Conservation (phyloP, 768 basidiomycete genomes). For the Grammothele lineata region DNA sequence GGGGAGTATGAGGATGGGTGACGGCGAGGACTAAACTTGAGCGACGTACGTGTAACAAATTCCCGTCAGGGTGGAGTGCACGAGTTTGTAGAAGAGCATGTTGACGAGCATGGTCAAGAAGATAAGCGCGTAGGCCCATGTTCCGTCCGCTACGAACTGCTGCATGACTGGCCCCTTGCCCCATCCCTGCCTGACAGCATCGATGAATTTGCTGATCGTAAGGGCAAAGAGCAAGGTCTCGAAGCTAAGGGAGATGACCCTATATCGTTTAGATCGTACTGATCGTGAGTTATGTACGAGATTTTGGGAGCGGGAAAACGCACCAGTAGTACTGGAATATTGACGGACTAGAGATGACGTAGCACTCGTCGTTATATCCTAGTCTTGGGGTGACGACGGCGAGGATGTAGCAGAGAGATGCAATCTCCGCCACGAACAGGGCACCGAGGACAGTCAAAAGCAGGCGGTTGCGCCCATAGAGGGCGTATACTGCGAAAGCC, state of each 20-base stretch:
- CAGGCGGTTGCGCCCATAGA: conserved; percentile 15
- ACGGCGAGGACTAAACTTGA: not conserved
- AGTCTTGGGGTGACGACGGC: conserved; percentile 19
- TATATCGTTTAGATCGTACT: not conserved
- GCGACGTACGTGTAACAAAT: conserved; percentile 24
- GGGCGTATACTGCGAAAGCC: conserved; percentile 16
- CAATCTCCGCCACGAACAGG: conserved; percentile 17
- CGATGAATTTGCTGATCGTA: conserved; percentile 20
- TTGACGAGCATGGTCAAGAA: conserved; percentile 24
- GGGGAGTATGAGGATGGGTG: not conserved
- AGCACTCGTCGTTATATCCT: conserved; percentile 20
- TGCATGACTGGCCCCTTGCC: conserved; percentile 21
- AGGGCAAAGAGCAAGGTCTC: conserved; percentile 24
- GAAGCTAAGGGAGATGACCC: conserved; percentile 22
- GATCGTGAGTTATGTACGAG: too few relatives aligned
- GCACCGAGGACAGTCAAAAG: conserved; percentile 12
- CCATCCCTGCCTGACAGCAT: conserved; percentile 20
- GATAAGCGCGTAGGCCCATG: conserved; percentile 26
- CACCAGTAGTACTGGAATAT: conserved; percentile 23
- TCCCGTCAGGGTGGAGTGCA: conserved; percentile 22
- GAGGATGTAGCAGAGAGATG: conserved; percentile 18
- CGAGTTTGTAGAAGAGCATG: conserved; percentile 20
- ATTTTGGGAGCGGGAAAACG: not conserved
- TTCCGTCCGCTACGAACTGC: conserved; percentile 23
- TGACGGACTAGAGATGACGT: conserved; percentile 19